Percentiles rank a stretch among this genome's conserved stretches.
phyloP scores from a whole-genome alignment of 148 eudicot species.

The Selenicereus undatus region DNA sequence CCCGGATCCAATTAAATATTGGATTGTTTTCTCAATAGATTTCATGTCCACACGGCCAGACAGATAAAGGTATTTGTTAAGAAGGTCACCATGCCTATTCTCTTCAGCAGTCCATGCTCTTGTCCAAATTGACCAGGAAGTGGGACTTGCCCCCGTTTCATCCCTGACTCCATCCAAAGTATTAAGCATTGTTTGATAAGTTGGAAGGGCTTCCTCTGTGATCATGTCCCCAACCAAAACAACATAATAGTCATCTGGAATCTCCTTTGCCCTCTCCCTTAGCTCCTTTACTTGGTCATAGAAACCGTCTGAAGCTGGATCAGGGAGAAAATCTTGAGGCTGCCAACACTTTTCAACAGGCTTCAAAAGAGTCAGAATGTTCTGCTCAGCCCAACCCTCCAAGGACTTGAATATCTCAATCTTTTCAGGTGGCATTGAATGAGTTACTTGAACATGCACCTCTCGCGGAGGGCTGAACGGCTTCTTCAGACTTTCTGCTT shows the following conservation, averaged over 20 bases:
- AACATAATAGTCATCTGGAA: constrained; percentile 56
- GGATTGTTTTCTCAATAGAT: constrained; percentile 48
- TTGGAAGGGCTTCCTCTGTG: constrained; percentile 75
- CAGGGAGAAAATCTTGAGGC: constrained; percentile 59
- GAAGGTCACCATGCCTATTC: constrained; percentile 62
- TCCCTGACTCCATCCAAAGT: constrained; percentile 55
- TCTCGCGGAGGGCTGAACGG: constrained; percentile 36
- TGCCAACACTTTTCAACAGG: constrained; percentile 67
- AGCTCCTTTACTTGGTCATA: constrained; percentile 45
- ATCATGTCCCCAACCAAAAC: constrained; percentile 64
- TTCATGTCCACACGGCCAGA: constrained; percentile 62
- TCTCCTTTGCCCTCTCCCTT: constrained; percentile 40
- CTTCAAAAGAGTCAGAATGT: constrained; percentile 42
- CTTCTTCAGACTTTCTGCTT: constrained; percentile 35
- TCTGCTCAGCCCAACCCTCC: constrained; percentile 50
- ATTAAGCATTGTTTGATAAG: constrained; percentile 58
- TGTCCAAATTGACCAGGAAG: constrained; percentile 56
- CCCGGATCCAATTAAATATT: constrained; percentile 54
- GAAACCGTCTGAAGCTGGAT: constrained; percentile 50
- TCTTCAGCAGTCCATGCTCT: constrained; percentile 70
- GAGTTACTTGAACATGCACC: constrained; percentile 41
- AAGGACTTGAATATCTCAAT: constrained; percentile 53
- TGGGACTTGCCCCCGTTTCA: constrained; percentile 53
- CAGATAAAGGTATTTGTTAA: constrained; percentile 50
- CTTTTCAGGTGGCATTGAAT: constrained; percentile 60